Percentiles rank a stretch among this genome's conserved stretches.
phyloP scores from a whole-genome alignment of 2,329 filamentous ascomycete species.

The Diaporthe velutina region DNA sequence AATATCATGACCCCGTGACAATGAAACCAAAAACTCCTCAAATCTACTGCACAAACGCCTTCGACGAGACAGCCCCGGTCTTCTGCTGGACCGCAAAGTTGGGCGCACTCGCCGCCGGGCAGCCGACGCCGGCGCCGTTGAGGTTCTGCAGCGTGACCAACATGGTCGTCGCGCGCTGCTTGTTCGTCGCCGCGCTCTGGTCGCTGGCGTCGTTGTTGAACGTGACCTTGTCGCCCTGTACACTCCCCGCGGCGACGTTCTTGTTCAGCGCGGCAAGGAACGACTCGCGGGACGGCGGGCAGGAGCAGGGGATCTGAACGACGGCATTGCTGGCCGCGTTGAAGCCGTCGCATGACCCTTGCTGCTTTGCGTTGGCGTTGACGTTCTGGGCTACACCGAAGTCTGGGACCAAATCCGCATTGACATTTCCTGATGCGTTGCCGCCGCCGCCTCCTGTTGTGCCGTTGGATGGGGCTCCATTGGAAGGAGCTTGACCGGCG shows the following conservation, averaged over 20 bases:
- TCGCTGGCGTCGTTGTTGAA: conserved; percentile 40
- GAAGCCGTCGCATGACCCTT: conserved; percentile 39
- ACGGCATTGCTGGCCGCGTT: conserved; percentile 24
- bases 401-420: conserved; percentile 23
- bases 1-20: neutral
- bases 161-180: conserved; percentile 37
- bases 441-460: conserved; percentile 12
- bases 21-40: neutral
- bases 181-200: conserved; percentile 36
- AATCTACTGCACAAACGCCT: conserved; percentile 21
- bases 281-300: conserved; percentile 38
- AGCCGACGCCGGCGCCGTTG: conserved; percentile 39
- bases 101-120: conserved; percentile 40
- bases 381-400: conserved; percentile 20
- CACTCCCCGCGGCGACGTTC: conserved; percentile 36
- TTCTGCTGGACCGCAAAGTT: conserved; percentile 40
- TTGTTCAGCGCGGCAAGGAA: conserved; percentile 37
- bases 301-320: conserved; percentile 41
- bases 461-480: neutral
- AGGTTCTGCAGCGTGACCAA: conserved; percentile 41
- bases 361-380: conserved; percentile 26
- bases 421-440: conserved; percentile 1
- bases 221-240: conserved; percentile 33
- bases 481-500: neutral
- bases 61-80: conserved; percentile 25